Base-by-base conservation (phyloP, 768 basidiomycete genomes). In the Tephrocybe sp. region DNA sequence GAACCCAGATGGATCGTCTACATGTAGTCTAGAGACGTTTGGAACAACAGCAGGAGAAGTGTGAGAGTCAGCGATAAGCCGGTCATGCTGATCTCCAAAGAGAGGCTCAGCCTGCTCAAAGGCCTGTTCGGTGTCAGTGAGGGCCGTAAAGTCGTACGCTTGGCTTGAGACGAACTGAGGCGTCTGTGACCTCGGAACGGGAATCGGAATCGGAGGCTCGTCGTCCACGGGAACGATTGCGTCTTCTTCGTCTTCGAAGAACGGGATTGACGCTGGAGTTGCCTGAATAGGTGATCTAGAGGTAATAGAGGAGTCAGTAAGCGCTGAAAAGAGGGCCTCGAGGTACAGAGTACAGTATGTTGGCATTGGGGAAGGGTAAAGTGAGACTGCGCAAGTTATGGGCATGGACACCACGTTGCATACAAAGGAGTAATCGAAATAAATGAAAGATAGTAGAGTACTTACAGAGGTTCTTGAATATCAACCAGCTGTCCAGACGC, bases 151-250 rank as follows among this genome's bases (percentile, higher is more conserved):
- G 17, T 16, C 20, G 4, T 47, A 39, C 23, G 20, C 35, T 22
- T 19, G n/a, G 11, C 17, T 23, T 11, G 17, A 7, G 19, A 41
- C 30, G 17, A 40, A 34, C 16, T 51, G 45, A 4, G 54, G 49
- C 17, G 47, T 49, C 34, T 56, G 55, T 30, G 34, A 49, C 9
- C 30, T 44, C 4, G 54, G 54, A 16, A 45, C 51, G 36, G 54
- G 54, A 43, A 55, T 52, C 2, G 54, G 54, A 5, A 55, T 49
- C 0, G 54, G 54, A 6, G 47, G 54, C 10, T 20, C 35, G n/a
- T 46, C 49, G 11, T 26, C 26, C 26, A 4, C 4, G 7, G 26
- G 4, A 26, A 26, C 26, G 7, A 26, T 26, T 26, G 19, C 40
- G 10, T 48, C 49, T 4, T 39, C 14, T 33, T 38, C 26, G 5